Conservation (phyloP, 2,329 filamentous ascomycete species). For the Orbilia ellipsospora region DNA sequence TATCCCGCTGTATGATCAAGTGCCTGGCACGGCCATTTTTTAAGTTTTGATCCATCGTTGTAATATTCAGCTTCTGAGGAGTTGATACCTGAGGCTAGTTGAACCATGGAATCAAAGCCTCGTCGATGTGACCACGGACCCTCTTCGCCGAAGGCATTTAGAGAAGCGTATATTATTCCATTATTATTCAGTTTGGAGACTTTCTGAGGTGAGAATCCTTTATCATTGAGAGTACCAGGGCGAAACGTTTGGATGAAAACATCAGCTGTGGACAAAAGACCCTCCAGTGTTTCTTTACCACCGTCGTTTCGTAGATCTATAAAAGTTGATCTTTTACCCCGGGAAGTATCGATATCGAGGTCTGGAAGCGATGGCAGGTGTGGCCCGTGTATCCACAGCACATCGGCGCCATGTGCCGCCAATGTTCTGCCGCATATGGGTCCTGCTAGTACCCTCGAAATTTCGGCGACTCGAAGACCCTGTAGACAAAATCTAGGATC, state of each 20-base stretch:
- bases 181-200: slow-evolving; percentile 63
- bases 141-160: slow-evolving; percentile 67
- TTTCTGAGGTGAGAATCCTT: slow-evolving; percentile 63
- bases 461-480: slow-evolving; percentile 63
- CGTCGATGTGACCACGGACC: slow-evolving; percentile 66
- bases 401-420: slow-evolving; percentile 63
- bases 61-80: slow-evolving; percentile 67
- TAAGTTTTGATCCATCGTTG: slow-evolving; percentile 62
- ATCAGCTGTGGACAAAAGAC: slow-evolving; percentile 62
- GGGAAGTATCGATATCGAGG: slow-evolving; percentile 62
- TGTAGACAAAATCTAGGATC: slow-evolving; percentile 60
- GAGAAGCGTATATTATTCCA: slow-evolving; percentile 66
- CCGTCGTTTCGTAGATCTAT: slow-evolving; percentile 60
- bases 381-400: slow-evolving; percentile 63
- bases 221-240: slow-evolving; percentile 65
- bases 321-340: slow-evolving; percentile 62
- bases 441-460: slow-evolving; percentile 63
- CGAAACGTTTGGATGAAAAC: slow-evolving; percentile 66
- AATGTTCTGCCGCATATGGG: slow-evolving; percentile 62
- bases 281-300: slow-evolving; percentile 59
- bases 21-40: slow-evolving; percentile 68
- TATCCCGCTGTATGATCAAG: slow-evolving; percentile 70
- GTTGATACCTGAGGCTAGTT: slow-evolving; percentile 70
- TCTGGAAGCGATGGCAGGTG: slow-evolving; percentile 61
- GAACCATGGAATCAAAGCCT: slow-evolving; percentile 70